Evolutionary conservation across 2,329 filamentous ascomycete species (phyloP), one percentile per base, ranked within the genome.

Genomic region (Curvularia sp.): DNA sequence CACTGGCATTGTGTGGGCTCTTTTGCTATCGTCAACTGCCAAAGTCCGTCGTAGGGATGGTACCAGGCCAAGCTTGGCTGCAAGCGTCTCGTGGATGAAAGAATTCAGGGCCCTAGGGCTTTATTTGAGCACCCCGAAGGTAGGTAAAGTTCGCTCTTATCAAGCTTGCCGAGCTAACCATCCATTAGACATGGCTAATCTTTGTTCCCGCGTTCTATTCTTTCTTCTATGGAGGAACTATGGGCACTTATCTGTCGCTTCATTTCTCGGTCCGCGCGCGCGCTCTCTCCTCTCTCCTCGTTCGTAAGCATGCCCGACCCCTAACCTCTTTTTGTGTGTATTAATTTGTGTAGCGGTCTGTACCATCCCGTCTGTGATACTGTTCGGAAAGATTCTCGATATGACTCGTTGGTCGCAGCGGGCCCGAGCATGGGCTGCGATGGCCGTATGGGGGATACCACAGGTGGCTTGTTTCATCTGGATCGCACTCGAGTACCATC

Each of bases 241-340:
- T 60, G 50, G 55, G 58, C 15, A 60, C 58, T 25, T 60, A 58
- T 21, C 55, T 60, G 12, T 60, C 58, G 25, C 45, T 60, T 23
- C 58, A 60, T 50, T 60, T 60, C 19, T 60, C 58, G 13, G 58
- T 60, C 13, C 55, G 58, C 23, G 58, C 58, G 9, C 58, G 58
- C 28, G 58, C 58, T 10, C 50, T 60, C 1, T 60, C 58, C 5
- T 60, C 58, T 25, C 39, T 60, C 13, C 21, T 60, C 10, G 41
- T 58, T 30, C 58, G 58, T 60, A 51, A 30, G 58, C 52, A 55
- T 15, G 1, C 1, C n/a, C 13, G 7, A 12, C 3, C 18, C 1
- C 10, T 42, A 19, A 5, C 9, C 4, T 21, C 7, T 18, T 12
- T 27, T 28, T 9, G 23, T 6, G 23, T 6, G 21, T 48, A 32